phyloP scores from a whole-genome alignment of 129 eudicot genomes.

The carrot (Daucus carota) region DH1_v3.0 NC_030386.2:9465501-9466000 shows the following conservation, averaged over 20 bases:
- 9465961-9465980: not conserved
- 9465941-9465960: not conserved
- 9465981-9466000: constrained; percentile 9
- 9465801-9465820: constrained; percentile 74
- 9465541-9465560: constrained; percentile 31
- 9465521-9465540: constrained; percentile 17
- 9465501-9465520: constrained; percentile 23
- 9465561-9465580: constrained; percentile 51
- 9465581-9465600: constrained; percentile 57
- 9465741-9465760: constrained; percentile 18
- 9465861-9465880: constrained; percentile 26
- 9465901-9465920: not conserved
- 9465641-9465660: not conserved
- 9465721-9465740: constrained; percentile 27
- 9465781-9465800: constrained; percentile 39
- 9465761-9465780: constrained; percentile 38
- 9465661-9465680: constrained; percentile 1
- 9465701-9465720: not conserved
- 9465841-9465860: constrained; percentile 52
- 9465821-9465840: constrained; percentile 69
- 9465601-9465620: constrained; percentile 17
- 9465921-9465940: not conserved
- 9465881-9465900: too few relatives aligned
- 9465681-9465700: not conserved
- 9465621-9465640: not conserved